Evolutionary conservation across 2,329 filamentous ascomycete species (phyloP).

Genomic region (Hymenoscyphus linearis): DNA sequence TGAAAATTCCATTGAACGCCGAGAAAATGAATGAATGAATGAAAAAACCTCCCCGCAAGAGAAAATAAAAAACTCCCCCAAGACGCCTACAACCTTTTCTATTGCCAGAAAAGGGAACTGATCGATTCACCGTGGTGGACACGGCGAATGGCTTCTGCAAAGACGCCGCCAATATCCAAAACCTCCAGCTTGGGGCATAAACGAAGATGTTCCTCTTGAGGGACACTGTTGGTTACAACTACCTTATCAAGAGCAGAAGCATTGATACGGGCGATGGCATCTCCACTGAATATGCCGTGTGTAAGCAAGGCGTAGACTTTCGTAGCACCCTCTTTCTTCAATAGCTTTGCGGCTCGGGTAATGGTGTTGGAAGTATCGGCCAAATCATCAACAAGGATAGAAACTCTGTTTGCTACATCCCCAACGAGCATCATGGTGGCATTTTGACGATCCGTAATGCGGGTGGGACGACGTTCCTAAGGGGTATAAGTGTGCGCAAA

Average conservation of each 20-base stretch:
- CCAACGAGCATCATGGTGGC: slow-evolving; percentile 95
- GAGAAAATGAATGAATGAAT: slow-evolving; percentile 7
- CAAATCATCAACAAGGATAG: slow-evolving; percentile 90
- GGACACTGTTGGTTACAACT: slow-evolving; percentile 91
- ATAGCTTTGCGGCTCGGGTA: slow-evolving; percentile 89
- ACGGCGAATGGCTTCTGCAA: slow-evolving; percentile 90
- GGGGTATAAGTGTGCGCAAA: slow-evolving; percentile 32
- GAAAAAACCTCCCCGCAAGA: slow-evolving; percentile 11
- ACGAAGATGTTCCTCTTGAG: slow-evolving; percentile 73
- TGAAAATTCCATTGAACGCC: slow-evolving; percentile 22
- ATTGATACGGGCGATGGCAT: slow-evolving; percentile 91
- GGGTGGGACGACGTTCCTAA: slow-evolving; percentile 82
- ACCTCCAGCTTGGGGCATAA: slow-evolving; percentile 86
- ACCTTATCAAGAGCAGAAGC: slow-evolving; percentile 90
- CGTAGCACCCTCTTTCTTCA: slow-evolving; percentile 92
- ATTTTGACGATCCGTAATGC: slow-evolving; percentile 83
- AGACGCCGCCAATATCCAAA: slow-evolving; percentile 83
- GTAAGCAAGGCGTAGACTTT: slow-evolving; percentile 89
- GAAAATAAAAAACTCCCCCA: slow-evolving; percentile 11
- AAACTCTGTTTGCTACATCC: slow-evolving; percentile 72
- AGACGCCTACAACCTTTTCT: slow-evolving; percentile 40
- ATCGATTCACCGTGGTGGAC: slow-evolving; percentile 98
- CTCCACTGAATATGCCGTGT: slow-evolving; percentile 90
- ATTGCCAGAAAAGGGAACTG: slow-evolving; percentile 73
- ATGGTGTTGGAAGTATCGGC: slow-evolving; percentile 97